Percentiles rank a stretch among this genome's conserved stretches.
These are phyloP conservation scores for Mercurialis annua DNA, from an alignment of 345 rosid species.

Conservation along the genomic window DNA sequence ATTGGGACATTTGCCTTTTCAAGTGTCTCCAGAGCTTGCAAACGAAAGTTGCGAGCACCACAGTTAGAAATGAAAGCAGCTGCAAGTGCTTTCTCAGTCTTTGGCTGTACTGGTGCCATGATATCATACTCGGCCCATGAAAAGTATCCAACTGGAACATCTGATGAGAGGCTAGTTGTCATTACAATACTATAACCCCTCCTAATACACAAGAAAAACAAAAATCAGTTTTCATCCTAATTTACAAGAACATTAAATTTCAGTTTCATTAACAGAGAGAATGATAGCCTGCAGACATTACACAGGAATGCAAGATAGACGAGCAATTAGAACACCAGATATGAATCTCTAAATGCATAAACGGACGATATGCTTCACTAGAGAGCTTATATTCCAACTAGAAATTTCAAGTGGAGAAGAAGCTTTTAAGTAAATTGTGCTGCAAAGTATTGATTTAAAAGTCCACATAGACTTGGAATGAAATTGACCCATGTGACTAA, in stretches of 20 bases:
- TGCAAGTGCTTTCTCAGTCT: slow-evolving; percentile 78
- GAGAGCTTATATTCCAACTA: background rate
- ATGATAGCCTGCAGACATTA: background rate
- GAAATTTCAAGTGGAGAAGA: background rate
- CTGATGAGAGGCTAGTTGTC: slow-evolving; percentile 98
- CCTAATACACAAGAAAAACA: slow-evolving; percentile 37
- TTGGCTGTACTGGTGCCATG: slow-evolving; percentile 84
- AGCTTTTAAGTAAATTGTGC: background rate
- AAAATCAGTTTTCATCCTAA: slow-evolving; percentile 13
- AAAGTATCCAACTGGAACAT: slow-evolving; percentile 98
- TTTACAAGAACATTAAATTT: background rate
- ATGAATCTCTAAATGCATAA: slow-evolving; percentile 1
- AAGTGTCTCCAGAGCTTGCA: slow-evolving; percentile 79
- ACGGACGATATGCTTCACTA: slow-evolving; percentile 1
- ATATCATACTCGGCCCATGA: slow-evolving; percentile 98
- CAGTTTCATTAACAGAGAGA: slow-evolving; percentile 6
- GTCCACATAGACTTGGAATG: background rate
- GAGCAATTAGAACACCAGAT: background rate
- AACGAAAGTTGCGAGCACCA: slow-evolving; percentile 80
- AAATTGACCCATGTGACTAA: background rate
- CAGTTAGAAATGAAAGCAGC: slow-evolving; percentile 99
- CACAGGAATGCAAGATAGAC: background rate
- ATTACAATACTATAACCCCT: slow-evolving; percentile 70
- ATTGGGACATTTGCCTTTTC: slow-evolving; percentile 54
- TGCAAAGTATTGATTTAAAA: background rate